Conservation (phyloP, 441 rosid species). For the Gossypium schwendimanii region DNA sequence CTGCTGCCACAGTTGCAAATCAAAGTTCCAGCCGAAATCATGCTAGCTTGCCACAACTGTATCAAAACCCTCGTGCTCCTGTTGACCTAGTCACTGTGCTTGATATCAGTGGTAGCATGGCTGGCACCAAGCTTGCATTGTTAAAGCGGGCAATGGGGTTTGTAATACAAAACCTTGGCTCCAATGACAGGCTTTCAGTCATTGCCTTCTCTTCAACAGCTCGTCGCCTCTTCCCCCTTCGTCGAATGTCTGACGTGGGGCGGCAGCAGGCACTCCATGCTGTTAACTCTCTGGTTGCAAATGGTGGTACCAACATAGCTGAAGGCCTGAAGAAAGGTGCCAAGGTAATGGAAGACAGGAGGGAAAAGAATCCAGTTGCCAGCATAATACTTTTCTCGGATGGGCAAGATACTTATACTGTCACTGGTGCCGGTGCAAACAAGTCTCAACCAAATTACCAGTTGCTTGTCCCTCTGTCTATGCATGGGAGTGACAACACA, state of each 20-base stretch:
- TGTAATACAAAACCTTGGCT: slow-evolving; percentile 92
- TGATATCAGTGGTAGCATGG: slow-evolving; percentile 98
- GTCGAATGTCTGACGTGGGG: slow-evolving; percentile 74
- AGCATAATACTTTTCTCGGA: slow-evolving; percentile 88
- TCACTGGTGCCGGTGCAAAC: slow-evolving; percentile 29
- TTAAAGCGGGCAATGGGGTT: slow-evolving; percentile 98
- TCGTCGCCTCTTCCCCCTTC: slow-evolving; percentile 74
- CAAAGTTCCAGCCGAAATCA: slow-evolving; percentile 26
- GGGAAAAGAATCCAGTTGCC: slow-evolving; percentile 72
- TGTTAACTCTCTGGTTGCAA: slow-evolving; percentile 82
- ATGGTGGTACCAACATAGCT: slow-evolving; percentile 97
- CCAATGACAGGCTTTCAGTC: slow-evolving; percentile 85
- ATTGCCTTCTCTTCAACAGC: slow-evolving; percentile 98
- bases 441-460: slow-evolving; percentile 57
- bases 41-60: slow-evolving; percentile 29
- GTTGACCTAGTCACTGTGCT: slow-evolving; percentile 90
- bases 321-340: slow-evolving; percentile 90
- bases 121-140: slow-evolving; percentile 93
- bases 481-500: slow-evolving; percentile 38
- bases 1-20: slow-evolving; percentile 37
- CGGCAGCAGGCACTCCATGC: slow-evolving; percentile 79
- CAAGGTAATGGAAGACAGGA: slow-evolving; percentile 76
- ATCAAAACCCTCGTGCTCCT: slow-evolving; percentile 61
- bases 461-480: slow-evolving; percentile 60
- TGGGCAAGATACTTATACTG: slow-evolving; percentile 80